Evolutionary conservation across 169 alveolate genomes (phyloP), one percentile per base, ranked within the genome.

Genomic region (Eimeria sp.): DNA sequence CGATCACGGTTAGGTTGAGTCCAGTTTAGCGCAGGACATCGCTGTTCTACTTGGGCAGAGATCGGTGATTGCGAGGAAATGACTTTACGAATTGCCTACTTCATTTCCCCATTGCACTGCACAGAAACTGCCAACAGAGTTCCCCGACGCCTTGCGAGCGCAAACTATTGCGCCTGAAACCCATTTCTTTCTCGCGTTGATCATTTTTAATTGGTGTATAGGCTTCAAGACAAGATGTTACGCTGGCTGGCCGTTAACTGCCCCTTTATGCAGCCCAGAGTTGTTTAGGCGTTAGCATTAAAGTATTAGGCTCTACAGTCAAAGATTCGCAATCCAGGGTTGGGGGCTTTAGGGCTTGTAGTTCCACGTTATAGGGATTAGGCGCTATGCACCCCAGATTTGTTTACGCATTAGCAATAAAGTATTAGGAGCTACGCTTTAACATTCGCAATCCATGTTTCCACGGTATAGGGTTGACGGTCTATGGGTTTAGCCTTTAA

Each of bases 101-200:
- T 34, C 40, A 34, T 43, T 96, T 97, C 20, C 98, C 98, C 5
- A 97, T 83, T 13, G 95, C 95, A 34, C 88, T 83, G 75, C 95
- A 78, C 97, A 97, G 72, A 87, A 97, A 97, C 90, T 95, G 67
- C 91, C 97, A 97, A 73, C 99, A 97, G 76, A 97, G 89, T 95
- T 98, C 98, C 25, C 99, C 99, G n/a, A 98, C 97, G 75, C 98
- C 99, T 92, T 98, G 98, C 95, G 97, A 98, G 92, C 97, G 99
- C 61, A 98, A 97, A 10, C 97, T 78, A 43, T 97, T 89, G 1
- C 99, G 98, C 45, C 99, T 98, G 72, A 93, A 63, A 95, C 75
- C 97, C 97, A 97, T 73, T 27, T 97, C 96, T 83, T 95, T 98
- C 63, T 97, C 97, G 89, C 99, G 97, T 34, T 98, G 98, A 25